Percentiles rank a stretch among this genome's conserved stretches.
Conservation (phyloP, 257 asterid species). For the Primulina tabacum region DNA sequence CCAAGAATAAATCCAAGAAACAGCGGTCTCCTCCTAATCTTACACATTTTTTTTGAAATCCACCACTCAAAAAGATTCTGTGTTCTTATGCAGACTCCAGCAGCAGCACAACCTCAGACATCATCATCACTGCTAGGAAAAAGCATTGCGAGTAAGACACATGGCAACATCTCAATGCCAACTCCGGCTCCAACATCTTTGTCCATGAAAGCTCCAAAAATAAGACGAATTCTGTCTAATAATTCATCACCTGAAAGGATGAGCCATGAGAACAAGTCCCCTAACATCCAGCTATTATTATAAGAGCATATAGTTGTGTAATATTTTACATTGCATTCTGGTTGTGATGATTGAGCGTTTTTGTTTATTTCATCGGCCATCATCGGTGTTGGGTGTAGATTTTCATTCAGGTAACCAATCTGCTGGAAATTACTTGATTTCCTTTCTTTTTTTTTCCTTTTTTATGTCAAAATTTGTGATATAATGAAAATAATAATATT, state of each 20-base stretch:
- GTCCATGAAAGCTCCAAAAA: conserved; percentile 42
- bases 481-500: not conserved
- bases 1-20: not conserved
- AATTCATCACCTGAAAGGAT: conserved; percentile 34
- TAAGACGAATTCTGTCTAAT: conserved; percentile 26
- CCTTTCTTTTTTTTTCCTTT: not conserved
- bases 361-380: not conserved
- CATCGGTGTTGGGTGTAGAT: not conserved
- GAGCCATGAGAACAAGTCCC: conserved; percentile 53
- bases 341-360: not conserved
- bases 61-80: not conserved
- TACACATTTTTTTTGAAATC: not conserved
- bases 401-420: too few species aligned
- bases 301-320: not conserved
- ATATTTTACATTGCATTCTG: not conserved
- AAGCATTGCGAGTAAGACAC: conserved; percentile 35
- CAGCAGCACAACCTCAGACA: conserved; percentile 33
- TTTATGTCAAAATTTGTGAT: not conserved
- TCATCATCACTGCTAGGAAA: conserved; percentile 41
- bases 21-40: not conserved
- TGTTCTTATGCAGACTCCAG: conserved; percentile 39
- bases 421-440: not conserved
- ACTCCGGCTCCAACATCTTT: conserved; percentile 38
- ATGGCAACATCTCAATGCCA: conserved; percentile 51
- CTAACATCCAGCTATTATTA: conserved; percentile 46